Base-by-base conservation (phyloP, 2,329 filamentous ascomycete genomes). In the Lecanosticta acicola region DNA sequence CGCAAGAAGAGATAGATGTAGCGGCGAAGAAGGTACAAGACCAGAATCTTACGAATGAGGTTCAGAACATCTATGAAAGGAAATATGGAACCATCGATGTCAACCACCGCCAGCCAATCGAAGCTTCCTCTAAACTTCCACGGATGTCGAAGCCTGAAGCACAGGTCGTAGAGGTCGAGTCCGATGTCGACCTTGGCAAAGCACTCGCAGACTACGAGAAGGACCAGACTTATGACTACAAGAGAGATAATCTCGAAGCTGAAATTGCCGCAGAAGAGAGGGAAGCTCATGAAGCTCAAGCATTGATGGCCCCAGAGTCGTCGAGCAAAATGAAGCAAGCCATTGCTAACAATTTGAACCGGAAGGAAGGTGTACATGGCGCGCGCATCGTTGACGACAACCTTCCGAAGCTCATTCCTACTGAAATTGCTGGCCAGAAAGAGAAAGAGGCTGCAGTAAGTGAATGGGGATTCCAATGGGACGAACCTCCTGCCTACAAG, bases 401-500 rank as follows among this genome's bases (percentile, higher is more conserved):
- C 20, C 32, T 37, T 13, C 49, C 45, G 14, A 32, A 32, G 36
- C 32, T 51, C 16, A 48, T 51, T 17, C 37, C 40, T 38, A 48
- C 41, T 2, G 43, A 50, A 11, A 39, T 48, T 9, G 40, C 45
- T 3, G 36, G 40, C 14, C 38, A 33, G 7, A 41, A 32, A 7
- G 35, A 35, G 18, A 48, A 16, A 33, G 20, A 49, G 11, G 16
- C 34, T 32, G 38, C 20, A 16, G n/a, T 33, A n/a, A 32, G 29
- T 16, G 17, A 20, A 10, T 43, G 17, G 9, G 41, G 19, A 18
- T 48, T 51, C 11, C 43, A 51, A 18, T 66, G 63, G 64, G 54
- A 60, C 37, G 49, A 63, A 26, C 64, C 64, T 20, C 55, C 64
- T 10, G 35, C 76, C 2, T 86, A 85, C 70, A 85, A 79, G 60